Evolutionary conservation across 495 filamentous ascomycete species (phyloP).

Genomic region (Paragyromitra xinjiangensis): DNA sequence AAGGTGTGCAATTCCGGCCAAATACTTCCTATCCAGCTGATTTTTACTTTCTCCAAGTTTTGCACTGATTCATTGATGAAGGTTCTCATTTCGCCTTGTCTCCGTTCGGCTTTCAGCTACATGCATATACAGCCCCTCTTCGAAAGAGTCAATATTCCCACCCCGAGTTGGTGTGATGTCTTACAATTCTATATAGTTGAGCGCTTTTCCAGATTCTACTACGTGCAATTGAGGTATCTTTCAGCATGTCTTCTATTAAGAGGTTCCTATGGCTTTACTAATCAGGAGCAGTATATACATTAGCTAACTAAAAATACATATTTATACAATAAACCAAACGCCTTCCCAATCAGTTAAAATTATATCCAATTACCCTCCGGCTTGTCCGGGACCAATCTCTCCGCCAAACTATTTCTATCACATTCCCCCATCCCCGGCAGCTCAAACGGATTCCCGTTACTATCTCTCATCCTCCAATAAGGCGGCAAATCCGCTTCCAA

Average conservation of each 20-base stretch:
- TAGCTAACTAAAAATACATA: conserved; percentile 3
- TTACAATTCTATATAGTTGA: neutral
- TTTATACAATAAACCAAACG: conserved; percentile 9
- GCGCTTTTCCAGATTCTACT: neutral
- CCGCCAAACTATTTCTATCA: conserved; percentile 22
- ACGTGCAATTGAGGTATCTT: neutral
- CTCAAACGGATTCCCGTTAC: conserved; percentile 41
- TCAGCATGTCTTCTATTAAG: neutral
- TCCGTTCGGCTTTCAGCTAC: neutral
- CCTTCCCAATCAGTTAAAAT: conserved; percentile 2
- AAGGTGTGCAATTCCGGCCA: neutral
- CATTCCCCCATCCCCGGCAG: conserved; percentile 14
- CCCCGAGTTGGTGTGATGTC: neutral
- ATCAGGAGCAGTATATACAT: neutral
- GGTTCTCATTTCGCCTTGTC: neutral
- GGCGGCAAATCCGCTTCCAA: neutral
- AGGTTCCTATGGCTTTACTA: neutral
- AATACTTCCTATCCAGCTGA: neutral
- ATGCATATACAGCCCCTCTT: neutral
- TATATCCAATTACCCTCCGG: conserved; percentile 38
- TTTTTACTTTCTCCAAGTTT: neutral
- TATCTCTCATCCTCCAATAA: conserved; percentile 18
- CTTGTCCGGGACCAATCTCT: conserved; percentile 2
- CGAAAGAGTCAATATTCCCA: neutral
- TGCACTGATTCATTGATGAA: neutral